phyloP scores from a whole-genome alignment of 179 eudicot species.

The Actinidia chinensis region DNA sequence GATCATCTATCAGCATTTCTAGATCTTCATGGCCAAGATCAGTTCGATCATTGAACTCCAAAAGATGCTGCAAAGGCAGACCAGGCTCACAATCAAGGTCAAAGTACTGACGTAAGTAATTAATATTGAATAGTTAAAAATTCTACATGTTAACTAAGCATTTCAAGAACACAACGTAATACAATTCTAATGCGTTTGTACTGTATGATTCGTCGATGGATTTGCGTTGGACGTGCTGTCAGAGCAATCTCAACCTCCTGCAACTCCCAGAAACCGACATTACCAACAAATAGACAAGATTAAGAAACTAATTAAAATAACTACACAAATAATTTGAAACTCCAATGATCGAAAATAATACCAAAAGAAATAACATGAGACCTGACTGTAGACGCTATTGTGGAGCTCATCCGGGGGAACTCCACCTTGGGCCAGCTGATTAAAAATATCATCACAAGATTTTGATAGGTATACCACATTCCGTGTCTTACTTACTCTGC shows the following conservation, averaged over 20 bases:
- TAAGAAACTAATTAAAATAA: not conserved
- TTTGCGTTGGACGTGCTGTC: conserved; percentile 96
- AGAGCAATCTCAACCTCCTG: conserved; percentile 90
- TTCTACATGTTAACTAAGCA: not conserved
- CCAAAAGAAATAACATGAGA: conserved; percentile 16
- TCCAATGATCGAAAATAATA: conserved; percentile 3
- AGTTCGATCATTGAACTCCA: conserved; percentile 78
- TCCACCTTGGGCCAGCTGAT: conserved; percentile 73
- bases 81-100: not conserved
- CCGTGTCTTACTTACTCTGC: conserved; percentile 60
- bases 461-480: conserved; percentile 52
- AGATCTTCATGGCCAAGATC: conserved; percentile 80
- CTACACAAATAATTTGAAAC: not conserved
- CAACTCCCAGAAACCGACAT: conserved; percentile 26
- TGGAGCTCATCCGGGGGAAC: conserved; percentile 74
- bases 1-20: conserved; percentile 87
- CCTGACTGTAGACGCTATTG: conserved; percentile 86
- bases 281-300: not conserved
- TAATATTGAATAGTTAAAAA: not conserved
- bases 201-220: conserved; percentile 82
- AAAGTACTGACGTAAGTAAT: not conserved
- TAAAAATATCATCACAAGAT: conserved; percentile 84
- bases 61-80: conserved; percentile 62
- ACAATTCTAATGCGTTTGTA: conserved; percentile 83
- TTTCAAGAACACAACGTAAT: conserved; percentile 32